phyloP scores from a whole-genome alignment of 129 eudicot species.

The Oenanthe sinensis region DNA sequence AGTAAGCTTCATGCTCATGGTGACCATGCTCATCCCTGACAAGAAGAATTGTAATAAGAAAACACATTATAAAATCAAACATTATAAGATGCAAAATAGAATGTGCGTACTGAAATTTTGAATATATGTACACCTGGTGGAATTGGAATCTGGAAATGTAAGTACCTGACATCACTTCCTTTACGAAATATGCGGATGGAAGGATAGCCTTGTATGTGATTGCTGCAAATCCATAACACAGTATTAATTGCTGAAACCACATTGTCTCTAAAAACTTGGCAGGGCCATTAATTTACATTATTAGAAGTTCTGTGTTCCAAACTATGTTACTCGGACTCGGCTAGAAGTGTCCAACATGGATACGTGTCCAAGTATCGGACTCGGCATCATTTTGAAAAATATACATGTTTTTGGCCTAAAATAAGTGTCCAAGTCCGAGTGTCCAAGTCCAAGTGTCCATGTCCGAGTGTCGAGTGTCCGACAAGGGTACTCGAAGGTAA shows the following conservation, averaged over 20 bases:
- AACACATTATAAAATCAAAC: not conserved
- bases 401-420: no score
- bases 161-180: slow-evolving; percentile 85
- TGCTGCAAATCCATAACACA: slow-evolving; percentile 39
- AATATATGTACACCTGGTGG: not conserved
- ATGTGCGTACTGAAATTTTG: not conserved
- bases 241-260: not conserved
- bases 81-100: not conserved
- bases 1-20: slow-evolving; percentile 74
- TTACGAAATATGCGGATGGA: slow-evolving; percentile 94
- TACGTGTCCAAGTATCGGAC: no score
- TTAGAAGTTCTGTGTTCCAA: not conserved
- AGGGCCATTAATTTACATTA: not conserved
- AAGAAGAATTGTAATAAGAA: slow-evolving; percentile 8
- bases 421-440: no score
- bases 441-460: no score
- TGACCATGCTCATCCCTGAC: slow-evolving; percentile 31
- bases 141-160: not conserved
- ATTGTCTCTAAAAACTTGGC: not conserved
- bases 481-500: no score
- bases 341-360: no score
- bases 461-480: no score
- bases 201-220: slow-evolving; percentile 98
- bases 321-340: no score
- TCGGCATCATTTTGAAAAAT: no score